Evolutionary conservation across 495 filamentous ascomycete genomes (phyloP).

Genomic region (Cudoniella acicularis): DNA sequence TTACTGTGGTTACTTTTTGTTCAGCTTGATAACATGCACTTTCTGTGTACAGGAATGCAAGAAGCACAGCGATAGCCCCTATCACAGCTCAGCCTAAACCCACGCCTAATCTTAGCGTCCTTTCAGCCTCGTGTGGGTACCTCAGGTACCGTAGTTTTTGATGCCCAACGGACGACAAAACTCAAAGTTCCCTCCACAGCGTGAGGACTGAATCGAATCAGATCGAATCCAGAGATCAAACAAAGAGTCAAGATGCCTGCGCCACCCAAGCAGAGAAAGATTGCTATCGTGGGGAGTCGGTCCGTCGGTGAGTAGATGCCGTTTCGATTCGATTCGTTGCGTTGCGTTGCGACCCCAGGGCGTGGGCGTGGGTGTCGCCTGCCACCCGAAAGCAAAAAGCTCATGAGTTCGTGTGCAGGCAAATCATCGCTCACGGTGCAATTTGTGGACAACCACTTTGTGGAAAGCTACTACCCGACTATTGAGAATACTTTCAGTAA

Average conservation of each 20-base stretch:
- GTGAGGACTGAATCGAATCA: neutral
- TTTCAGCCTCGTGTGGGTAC: conserved; percentile 1
- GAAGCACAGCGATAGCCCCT: neutral
- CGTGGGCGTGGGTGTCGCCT: neutral
- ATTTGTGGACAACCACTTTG: conserved; percentile 96
- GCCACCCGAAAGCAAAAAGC: too few species aligned
- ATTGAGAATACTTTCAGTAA: conserved; percentile 99
- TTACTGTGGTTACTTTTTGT: neutral
- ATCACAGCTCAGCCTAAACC: neutral
- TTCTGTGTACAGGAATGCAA: neutral
- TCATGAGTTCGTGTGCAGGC: conserved; percentile 47
- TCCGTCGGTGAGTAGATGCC: conserved; percentile 82
- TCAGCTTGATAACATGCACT: neutral
- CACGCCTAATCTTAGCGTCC: neutral
- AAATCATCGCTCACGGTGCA: conserved; percentile 98
- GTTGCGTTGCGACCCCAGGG: too few species aligned
- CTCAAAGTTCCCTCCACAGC: too few species aligned
- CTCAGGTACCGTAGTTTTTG: neutral
- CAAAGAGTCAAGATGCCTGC: conserved; percentile 50
- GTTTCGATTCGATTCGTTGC: too few species aligned
- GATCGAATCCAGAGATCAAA: neutral
- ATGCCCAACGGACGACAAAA: conserved; percentile 2
- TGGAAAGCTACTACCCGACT: conserved; percentile 98
- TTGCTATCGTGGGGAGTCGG: conserved; percentile 95
- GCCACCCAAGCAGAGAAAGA: conserved; percentile 91